Evolutionary conservation across 768 basidiomycete genomes (phyloP), one percentile per base, ranked within the genome.

Genomic region (Boletus sensibilis): DNA sequence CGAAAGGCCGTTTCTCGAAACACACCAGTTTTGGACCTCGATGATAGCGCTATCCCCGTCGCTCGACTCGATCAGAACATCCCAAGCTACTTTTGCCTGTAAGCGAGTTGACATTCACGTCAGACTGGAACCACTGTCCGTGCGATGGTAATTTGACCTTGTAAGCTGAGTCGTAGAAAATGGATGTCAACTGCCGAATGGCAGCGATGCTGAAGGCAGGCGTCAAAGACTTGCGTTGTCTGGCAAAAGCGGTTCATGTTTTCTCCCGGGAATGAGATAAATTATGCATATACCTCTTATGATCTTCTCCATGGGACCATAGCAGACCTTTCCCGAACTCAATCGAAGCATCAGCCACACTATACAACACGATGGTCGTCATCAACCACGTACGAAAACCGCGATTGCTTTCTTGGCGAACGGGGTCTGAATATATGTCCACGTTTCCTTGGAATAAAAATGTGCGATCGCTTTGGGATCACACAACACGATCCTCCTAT

Each of bases 401-500:
- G 75, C 75, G 5, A 79, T 69, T 25, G 77, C 71, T 1, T 61
- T 42, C 38, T 67, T 74, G 4, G 66, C 57, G 27, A 76, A 60
- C 4, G 66, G 68, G 0, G 74, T 74, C 40, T 76, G 76, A 0
- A 76, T 63, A 57, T 84, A 84, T 0, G 70, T 73, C 10, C 65
- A 52, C 0, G 45, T 31, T 1, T 57, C 59, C 3, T 52, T 57
- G 5, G 45, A 23, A 10, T 38, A 51, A 5, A 43, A 54, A 23
- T 57, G 59, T 1, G 55, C 47, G 33, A 62, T 57, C 5, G 59
- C 52, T 33, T 78, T 81, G 6, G 77, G 76, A 57, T 82, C 81
- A 39, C 71, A 71, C 20, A 67, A 18, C 13, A 67, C n/a, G 33
- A 66, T 34, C 42, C 10, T 41, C 8, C 33, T 21, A 1, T 11